These are phyloP conservation scores for Phycomyces nitens DNA, from an alignment of 192 early-diverging fungal genomes.

Conservation along the genomic window DNA sequence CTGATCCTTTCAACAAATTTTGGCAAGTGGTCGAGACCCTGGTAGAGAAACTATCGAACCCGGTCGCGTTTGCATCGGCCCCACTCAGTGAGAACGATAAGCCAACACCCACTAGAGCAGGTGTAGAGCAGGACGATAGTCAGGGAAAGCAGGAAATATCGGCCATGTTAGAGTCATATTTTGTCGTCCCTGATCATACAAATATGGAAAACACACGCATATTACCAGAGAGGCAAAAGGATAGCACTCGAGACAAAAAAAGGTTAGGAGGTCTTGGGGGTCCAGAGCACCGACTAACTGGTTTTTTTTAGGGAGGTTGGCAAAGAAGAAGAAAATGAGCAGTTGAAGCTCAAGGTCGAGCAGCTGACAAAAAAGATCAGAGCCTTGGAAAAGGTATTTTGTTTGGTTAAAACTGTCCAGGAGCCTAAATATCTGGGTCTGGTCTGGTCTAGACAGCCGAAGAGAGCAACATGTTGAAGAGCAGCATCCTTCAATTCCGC, in stretches of 20 bases:
- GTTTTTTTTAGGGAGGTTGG: background rate
- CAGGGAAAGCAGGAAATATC: constrained; percentile 21
- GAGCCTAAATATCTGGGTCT: background rate
- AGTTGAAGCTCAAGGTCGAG: constrained; percentile 41
- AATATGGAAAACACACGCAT: background rate
- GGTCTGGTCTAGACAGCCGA: constrained; percentile 43
- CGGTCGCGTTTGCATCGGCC: constrained; percentile 59
- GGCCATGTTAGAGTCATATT: constrained; percentile 53
- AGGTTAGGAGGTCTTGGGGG: too few species aligned
- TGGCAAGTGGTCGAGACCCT: constrained; percentile 74
- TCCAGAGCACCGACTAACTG: too few species aligned
- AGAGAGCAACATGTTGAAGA: constrained; percentile 59
- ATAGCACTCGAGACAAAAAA: too few species aligned
- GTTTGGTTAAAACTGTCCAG: background rate
- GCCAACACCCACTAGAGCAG: constrained; percentile 13
- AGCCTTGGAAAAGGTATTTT: constrained; percentile 51
- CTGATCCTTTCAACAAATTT: constrained; percentile 84
- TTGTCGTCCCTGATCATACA: constrained; percentile 39
- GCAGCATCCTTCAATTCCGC: constrained; percentile 64
- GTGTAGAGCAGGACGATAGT: constrained; percentile 3
- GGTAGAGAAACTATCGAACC: constrained; percentile 67
- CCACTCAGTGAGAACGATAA: constrained; percentile 46
- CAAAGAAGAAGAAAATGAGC: constrained; percentile 13
- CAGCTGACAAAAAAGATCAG: constrained; percentile 50
- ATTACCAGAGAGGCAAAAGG: background rate